phyloP scores from a whole-genome alignment of 2,329 filamentous ascomycete species.

The Botrytis aclada region DNA sequence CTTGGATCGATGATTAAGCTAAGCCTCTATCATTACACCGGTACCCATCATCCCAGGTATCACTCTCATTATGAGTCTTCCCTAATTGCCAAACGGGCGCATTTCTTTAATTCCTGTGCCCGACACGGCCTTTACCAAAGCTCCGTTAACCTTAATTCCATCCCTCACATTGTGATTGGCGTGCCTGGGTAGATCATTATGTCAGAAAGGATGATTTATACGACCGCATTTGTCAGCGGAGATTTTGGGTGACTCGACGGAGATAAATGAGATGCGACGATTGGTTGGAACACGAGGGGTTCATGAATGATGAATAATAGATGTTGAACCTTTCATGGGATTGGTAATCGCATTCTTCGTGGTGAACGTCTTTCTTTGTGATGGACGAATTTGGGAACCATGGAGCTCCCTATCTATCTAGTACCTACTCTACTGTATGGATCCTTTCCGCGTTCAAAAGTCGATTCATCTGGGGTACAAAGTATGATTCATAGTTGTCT shows the following conservation, averaged over 20 bases:
- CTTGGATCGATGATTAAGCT: not conserved
- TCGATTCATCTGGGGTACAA: not conserved
- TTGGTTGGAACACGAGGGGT: not conserved
- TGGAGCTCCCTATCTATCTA: no score
- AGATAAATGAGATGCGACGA: constrained; percentile 4
- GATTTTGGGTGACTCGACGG: not conserved
- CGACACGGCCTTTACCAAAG: constrained; percentile 8
- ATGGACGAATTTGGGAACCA: not conserved
- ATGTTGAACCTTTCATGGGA: no score
- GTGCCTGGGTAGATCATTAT: not conserved
- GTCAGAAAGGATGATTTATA: not conserved
- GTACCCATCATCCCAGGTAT: not conserved
- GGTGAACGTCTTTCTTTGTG: not conserved
- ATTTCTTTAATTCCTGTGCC: not conserved
- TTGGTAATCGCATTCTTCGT: not conserved
- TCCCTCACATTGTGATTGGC: not conserved
- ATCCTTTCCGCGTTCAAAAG: not conserved
- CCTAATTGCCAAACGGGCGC: not conserved
- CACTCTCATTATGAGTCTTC: not conserved
- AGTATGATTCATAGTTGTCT: not conserved
- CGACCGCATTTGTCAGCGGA: not conserved
- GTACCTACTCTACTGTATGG: not conserved
- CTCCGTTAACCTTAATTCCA: constrained; percentile 7
- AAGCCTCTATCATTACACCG: not conserved
- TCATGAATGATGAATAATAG: not conserved